These are phyloP conservation scores for Hawksworthiomyces lignivorus DNA, from an alignment of 2,329 filamentous ascomycete species.

Conservation along the genomic window DNA sequence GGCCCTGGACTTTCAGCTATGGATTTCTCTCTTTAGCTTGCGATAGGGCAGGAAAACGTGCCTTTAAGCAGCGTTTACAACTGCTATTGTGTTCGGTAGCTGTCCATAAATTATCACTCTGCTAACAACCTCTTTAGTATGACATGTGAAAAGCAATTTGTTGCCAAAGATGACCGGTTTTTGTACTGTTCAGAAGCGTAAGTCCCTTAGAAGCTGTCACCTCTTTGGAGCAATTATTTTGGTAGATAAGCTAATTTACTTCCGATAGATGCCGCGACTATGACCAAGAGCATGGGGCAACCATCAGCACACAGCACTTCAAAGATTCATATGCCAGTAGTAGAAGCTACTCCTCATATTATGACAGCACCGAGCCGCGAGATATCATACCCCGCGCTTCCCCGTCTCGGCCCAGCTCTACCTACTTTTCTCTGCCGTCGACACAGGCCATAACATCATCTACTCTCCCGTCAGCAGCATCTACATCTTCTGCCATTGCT, in stretches of 20 bases:
- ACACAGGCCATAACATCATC: conserved; percentile 33
- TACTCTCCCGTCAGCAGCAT: conserved; percentile 32
- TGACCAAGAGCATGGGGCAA: conserved; percentile 34
- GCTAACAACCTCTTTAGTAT: conserved; percentile 36
- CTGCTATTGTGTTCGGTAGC: no score
- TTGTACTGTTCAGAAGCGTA: conserved; percentile 59
- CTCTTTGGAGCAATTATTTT: not conserved
- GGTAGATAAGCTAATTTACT: conserved; percentile 3
- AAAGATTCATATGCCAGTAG: conserved; percentile 10
- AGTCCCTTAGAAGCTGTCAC: conserved; percentile 22
- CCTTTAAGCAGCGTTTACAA: no score
- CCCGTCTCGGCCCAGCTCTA: conserved; percentile 51
- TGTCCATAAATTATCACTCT: no score
- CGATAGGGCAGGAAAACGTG: no score
- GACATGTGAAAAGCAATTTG: conserved; percentile 60
- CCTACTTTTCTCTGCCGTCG: conserved; percentile 47
- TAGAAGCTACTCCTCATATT: conserved; percentile 33
- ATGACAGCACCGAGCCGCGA: conserved; percentile 43
- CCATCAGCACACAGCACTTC: conserved; percentile 14
- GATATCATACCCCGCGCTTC: conserved; percentile 59
- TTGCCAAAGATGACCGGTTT: conserved; percentile 47
- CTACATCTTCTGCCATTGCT: conserved; percentile 42
- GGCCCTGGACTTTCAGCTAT: no score
- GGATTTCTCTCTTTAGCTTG: no score
- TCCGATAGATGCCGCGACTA: conserved; percentile 42